Conservation (phyloP, 2,329 filamentous ascomycete genomes). For the Trichoderma semiorbis region DNA sequence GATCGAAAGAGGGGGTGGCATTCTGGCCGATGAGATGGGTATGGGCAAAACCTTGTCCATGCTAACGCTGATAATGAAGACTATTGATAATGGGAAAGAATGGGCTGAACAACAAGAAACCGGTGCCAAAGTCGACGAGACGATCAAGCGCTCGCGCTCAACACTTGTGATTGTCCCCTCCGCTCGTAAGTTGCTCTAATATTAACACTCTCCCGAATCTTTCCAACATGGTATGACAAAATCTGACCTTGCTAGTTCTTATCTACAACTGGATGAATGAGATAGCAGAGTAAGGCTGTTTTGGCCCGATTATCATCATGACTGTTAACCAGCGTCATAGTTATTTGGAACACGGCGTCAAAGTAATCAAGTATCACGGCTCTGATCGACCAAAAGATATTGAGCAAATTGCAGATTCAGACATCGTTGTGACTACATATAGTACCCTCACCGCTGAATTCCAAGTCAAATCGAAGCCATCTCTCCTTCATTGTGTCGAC, state of each 20-base stretch:
- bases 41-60: slow-evolving; percentile 56
- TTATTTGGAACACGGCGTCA: slow-evolving; percentile 32
- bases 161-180: slow-evolving; percentile 46
- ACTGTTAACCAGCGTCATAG: slow-evolving; percentile 22
- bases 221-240: not conserved
- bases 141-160: slow-evolving; percentile 29
- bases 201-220: not conserved
- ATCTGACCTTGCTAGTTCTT: slow-evolving; percentile 31
- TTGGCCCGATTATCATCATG: not conserved
- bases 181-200: slow-evolving; percentile 31
- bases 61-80: slow-evolving; percentile 46
- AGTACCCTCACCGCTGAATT: slow-evolving; percentile 41
- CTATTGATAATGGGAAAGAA: slow-evolving; percentile 33
- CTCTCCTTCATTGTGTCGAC: slow-evolving; percentile 31
- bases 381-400: slow-evolving; percentile 26
- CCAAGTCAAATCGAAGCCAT: not conserved
- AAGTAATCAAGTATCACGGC: slow-evolving; percentile 38
- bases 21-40: slow-evolving; percentile 61
- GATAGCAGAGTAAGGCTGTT: slow-evolving; percentile 32
- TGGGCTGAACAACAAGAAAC: slow-evolving; percentile 33
- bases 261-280: slow-evolving; percentile 41
- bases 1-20: slow-evolving; percentile 40
- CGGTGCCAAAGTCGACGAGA: slow-evolving; percentile 19
- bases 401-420: slow-evolving; percentile 29
- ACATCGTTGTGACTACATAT: slow-evolving; percentile 48